Conservation (phyloP, 129 eudicot species). For the Gnaphalium uliginosum region DNA sequence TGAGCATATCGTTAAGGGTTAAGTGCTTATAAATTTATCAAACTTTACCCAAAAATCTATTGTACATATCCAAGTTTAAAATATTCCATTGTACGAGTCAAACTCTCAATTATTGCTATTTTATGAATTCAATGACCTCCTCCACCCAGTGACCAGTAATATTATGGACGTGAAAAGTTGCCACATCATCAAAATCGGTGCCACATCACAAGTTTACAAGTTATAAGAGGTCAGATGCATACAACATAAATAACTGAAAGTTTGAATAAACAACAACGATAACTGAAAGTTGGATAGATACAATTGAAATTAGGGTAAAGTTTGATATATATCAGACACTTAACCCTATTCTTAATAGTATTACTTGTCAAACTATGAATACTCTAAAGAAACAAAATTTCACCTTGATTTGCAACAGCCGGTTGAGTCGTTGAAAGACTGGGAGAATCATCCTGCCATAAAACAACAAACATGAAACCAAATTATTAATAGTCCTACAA, state of each 20-base stretch:
- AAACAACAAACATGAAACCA: slow-evolving; percentile 17
- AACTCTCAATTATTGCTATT: neutral
- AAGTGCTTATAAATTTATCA: neutral
- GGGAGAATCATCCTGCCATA: slow-evolving; percentile 74
- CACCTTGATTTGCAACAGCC: slow-evolving; percentile 62
- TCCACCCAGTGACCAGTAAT: neutral
- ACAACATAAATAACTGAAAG: neutral
- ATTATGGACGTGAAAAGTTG: neutral
- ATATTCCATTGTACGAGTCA: neutral
- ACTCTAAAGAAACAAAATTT: slow-evolving; percentile 4
- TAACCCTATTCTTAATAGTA: neutral
- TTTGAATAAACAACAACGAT: neutral
- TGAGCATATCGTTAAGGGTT: neutral
- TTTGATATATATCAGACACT: neutral
- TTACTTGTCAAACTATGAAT: slow-evolving; percentile 13
- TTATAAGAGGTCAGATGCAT: neutral
- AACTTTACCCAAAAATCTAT: no score
- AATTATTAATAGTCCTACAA: neutral
- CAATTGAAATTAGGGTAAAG: neutral
- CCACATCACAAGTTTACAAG: no score
- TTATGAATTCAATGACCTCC: no score
- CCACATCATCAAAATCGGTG: no score
- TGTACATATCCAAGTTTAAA: neutral
- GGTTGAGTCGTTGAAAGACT: slow-evolving; percentile 57
- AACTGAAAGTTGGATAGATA: neutral